Base-by-base conservation (phyloP, 73 alveolate genomes). In the Durusdinium trenchii region DNA sequence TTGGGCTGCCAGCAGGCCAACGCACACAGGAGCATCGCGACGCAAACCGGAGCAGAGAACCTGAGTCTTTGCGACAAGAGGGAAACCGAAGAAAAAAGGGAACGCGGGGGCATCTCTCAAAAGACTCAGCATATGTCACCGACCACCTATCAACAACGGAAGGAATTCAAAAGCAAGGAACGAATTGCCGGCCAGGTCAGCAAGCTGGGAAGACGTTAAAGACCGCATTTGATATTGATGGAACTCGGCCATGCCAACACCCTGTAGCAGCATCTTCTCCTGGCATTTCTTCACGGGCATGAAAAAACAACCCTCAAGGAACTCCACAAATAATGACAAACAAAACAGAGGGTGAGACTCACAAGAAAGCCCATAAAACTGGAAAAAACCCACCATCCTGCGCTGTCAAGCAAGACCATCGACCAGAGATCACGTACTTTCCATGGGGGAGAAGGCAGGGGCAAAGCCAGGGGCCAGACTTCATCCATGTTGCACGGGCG, bases 201-300 rank as follows among this genome's bases (percentile, higher is more conserved):
- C 42, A 48, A 36, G 38, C 51, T 73, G 85, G 51, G 52, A 26
- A 35, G 26, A 6, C 6, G 48, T 73, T 32, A 73, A 38, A 7
- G 23, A 7, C 32, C 9, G 3, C 85, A 73, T 35, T 30, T 38
- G 52, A 73, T 36, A 73, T 30, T 38, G 48, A 1, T 1, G 7
- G 51, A n/a, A 35, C 48, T 73, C 85, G 32, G 35, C 52, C 52
- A 10, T 6, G n/a, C 85, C 85, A 38, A 73, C 51, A 0, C 85
- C 85, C 38, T 73, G 85, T 9, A 73, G 85, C 26, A 14, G 48
- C 85, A 73, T 35, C 32, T 73, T 73, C 51, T 73, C 85, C 85
- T 73, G 85, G 32, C 48, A 38, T 35, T 36, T n/a, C n/a, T n/a
- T n/a, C n/a, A n/a, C n/a, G n/a, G n/a, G n/a, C n/a, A n/a, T n/a